These are phyloP conservation scores for Rhynchosporium secalis DNA, from an alignment of 2,329 filamentous ascomycete genomes.

Conservation along the genomic window DNA sequence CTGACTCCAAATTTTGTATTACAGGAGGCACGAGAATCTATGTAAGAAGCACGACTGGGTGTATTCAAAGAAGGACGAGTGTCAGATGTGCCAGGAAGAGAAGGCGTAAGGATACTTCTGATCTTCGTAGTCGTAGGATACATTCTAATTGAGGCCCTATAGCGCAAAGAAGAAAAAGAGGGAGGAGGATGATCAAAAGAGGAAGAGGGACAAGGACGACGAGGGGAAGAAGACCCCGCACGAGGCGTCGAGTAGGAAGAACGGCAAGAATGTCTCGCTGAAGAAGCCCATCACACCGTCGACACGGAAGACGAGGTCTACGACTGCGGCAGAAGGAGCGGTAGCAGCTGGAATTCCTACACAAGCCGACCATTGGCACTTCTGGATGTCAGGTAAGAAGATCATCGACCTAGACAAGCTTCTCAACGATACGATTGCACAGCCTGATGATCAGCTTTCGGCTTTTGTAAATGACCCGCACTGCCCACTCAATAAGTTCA, in stretches of 20 bases:
- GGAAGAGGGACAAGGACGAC: slow-evolving; percentile 1
- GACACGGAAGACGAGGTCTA: background rate
- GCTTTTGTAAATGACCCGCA: background rate
- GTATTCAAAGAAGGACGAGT: slow-evolving; percentile 15
- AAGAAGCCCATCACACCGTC: background rate
- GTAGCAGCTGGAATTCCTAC: no score
- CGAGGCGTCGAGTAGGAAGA: background rate
- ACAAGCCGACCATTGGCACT: background rate
- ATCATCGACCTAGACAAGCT: background rate
- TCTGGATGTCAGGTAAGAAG: background rate
- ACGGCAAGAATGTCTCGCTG: background rate
- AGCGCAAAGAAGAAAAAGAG: background rate
- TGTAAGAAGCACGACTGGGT: slow-evolving; percentile 11
- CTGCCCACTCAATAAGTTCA: background rate
- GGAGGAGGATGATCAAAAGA: slow-evolving; percentile 4
- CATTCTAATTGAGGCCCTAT: background rate
- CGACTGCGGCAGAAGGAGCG: background rate
- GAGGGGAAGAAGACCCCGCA: background rate
- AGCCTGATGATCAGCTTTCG: background rate
- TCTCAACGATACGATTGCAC: background rate
- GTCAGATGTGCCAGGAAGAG: background rate
- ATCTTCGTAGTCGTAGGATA: background rate
- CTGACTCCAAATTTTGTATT: no score
- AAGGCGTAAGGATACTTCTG: background rate
- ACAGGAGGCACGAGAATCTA: background rate